Conservation (phyloP, 2,329 filamentous ascomycete genomes). For the Ophiostoma sp. region DNA sequence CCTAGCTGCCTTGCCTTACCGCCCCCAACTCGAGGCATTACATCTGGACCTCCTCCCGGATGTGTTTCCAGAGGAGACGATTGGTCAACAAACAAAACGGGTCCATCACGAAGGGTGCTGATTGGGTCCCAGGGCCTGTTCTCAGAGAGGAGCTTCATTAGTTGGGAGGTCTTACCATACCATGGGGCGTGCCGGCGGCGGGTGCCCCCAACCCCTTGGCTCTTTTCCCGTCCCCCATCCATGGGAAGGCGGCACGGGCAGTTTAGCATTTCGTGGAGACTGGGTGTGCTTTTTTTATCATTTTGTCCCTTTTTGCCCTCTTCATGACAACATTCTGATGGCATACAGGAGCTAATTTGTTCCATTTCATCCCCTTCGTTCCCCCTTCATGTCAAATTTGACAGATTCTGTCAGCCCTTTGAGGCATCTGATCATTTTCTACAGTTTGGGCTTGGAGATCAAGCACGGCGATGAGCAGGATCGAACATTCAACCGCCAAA, state of each 20-base stretch:
- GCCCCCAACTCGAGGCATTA: background rate
- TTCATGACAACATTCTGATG: conserved; percentile 19
- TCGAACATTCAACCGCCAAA: background rate
- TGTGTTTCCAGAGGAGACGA: background rate
- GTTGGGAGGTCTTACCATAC: background rate
- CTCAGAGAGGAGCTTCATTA: background rate
- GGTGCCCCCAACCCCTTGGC: background rate
- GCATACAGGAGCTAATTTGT: background rate
- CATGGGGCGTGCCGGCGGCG: conserved; percentile 4
- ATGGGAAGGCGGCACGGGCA: conserved; percentile 10
- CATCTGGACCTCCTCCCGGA: background rate
- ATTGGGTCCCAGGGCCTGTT: background rate
- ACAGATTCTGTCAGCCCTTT: background rate
- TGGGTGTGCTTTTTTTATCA: background rate
- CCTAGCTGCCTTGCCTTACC: background rate
- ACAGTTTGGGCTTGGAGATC: background rate
- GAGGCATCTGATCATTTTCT: background rate
- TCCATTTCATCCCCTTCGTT: background rate
- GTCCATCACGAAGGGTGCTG: background rate
- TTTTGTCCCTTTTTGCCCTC: background rate
- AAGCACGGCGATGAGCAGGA: no score
- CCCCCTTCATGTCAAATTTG: background rate
- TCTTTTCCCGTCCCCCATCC: background rate
- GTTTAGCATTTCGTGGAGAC: background rate
- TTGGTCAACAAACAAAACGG: background rate